Evolutionary conservation across 2,329 filamentous ascomycete species (phyloP), one percentile per base, ranked within the genome.

Genomic region (Colletotrichum somersetense): DNA sequence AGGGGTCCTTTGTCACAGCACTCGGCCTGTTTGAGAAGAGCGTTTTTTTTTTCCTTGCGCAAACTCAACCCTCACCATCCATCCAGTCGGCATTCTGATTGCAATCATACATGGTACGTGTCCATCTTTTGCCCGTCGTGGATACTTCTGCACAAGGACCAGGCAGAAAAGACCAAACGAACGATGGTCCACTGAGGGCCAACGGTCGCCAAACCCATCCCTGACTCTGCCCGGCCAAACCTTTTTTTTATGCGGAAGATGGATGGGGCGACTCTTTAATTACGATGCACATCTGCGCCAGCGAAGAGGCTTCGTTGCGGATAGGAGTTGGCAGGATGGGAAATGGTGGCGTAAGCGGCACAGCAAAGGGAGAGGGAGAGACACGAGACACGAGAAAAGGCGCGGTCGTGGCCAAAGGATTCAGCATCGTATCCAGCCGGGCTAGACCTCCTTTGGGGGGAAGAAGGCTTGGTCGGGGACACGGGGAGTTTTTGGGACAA

Each of bases 61-160:
- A 40, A 48, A 40, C 42, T 23, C 7, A 20, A 14, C 26, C 46
- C 46, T n/a, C 48, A 18, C 26, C 33, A 23, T 4, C 68, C 26
- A 67, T 46, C 44, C 33, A 40, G n/a, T 35, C 35, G 23, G 33
- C 35, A 46, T 57, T 40, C 35, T 26, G 63, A 67, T 52, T 33
- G 50, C 57, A 10, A 62, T 57, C 30, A 56, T 38, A 57, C 68
- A 62, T 57, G 23, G 50, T 38, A 57, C 68, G 57, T 44, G 48
- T 65, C 46, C 26, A 48, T 50, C 23, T 42, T 52, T 26, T 26
- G 26, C 26, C 26, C 26, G 26, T 26, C 26, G 26, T 26, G 26
- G 26, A 26, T 26, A 3, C 26, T 26, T 26, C 26, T 26, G 26
- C 26, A 26, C 26, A 26, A 26, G n/a, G 23, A 50, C 56, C 56